Base-by-base conservation (phyloP, 108 stramenopile genomes). In the Stephanodiscus minutulus region DNA sequence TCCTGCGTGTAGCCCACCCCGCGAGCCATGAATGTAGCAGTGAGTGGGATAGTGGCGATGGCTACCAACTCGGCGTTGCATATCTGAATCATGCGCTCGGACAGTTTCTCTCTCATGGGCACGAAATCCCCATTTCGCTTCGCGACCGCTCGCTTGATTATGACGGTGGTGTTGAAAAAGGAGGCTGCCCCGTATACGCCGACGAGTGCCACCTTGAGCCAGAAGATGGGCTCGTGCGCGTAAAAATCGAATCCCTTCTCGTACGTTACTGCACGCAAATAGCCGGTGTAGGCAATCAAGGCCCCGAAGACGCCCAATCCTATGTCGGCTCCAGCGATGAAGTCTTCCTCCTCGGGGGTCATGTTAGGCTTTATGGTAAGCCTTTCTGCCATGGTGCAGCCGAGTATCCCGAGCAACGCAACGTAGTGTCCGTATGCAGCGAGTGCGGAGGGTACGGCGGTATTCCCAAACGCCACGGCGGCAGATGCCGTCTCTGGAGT, bases 181-280 rank as follows among this genome's bases (percentile, higher is more conserved):
- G 75, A 76, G n/a, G 68, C 50, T 62, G 85, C 81, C 4, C 84
- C 82, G 47, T 73, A 81, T 9, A 90, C 61, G 22, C 83, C 87
- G 0, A 90, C 76, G 33, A 90, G 79, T 1, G 78, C 71, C 28
- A 91, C 84, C 66, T 94, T 94, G 36, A 91, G 56, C 93, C 93
- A 94, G 63, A 94, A 94, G 20, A 90, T 58, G 31, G 90, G 89
- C 66, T 94, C 93, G 64, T 94, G 87, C 0, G 66, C 25, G 61
- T 94, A 94, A 57, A 90, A 94, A 28, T 86, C 82, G 48, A 72
- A 83, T 17, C 93, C 93, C 70, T 94, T 94, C 22, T 82, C 93
- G 49, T 85, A 90, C 29, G 76, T 36, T 0, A 70, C 59, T 8
- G 79, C 80, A 25, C 93, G 87, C 2, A 76, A 66, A 63, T 88